phyloP scores from a whole-genome alignment of 371 early-diverging fungal genomes.

The Mortierella sp. region DNA sequence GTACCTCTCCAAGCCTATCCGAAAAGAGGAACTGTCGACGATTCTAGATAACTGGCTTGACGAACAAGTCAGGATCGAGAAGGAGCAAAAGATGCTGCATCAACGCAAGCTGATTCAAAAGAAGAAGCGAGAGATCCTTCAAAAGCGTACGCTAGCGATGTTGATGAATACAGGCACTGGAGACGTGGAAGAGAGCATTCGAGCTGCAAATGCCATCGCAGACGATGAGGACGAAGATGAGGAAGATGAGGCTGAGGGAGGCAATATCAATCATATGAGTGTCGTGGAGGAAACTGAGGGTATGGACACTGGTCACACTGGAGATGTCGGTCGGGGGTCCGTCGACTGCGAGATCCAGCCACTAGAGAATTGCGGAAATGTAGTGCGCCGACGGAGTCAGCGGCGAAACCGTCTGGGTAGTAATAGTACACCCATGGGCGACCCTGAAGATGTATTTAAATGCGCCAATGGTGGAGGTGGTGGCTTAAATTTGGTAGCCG shows the following conservation, averaged over 20 bases:
- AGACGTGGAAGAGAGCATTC: constrained; percentile 4
- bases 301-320: background rate
- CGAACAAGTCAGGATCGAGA: constrained; percentile 18
- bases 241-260: constrained; percentile 7
- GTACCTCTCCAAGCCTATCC: constrained; percentile 58
- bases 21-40: constrained; percentile 47
- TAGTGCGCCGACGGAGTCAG: background rate
- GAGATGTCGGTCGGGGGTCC: background rate
- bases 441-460: background rate
- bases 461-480: background rate
- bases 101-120: constrained; percentile 29
- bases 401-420: background rate
- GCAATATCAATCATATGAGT: background rate
- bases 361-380: background rate
- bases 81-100: constrained; percentile 17
- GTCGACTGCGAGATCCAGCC: background rate
- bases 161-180: constrained; percentile 11
- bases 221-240: constrained; percentile 38
- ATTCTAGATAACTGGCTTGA: constrained; percentile 49
- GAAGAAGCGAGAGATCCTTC: constrained; percentile 48
- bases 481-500: background rate
- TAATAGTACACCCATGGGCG: background rate
- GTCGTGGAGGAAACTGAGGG: background rate
- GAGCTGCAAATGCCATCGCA: constrained; percentile 21
- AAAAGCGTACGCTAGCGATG: constrained; percentile 26